Base-by-base conservation (phyloP, 352 stramenopile genomes). In the Phytophthora cajani region DNA sequence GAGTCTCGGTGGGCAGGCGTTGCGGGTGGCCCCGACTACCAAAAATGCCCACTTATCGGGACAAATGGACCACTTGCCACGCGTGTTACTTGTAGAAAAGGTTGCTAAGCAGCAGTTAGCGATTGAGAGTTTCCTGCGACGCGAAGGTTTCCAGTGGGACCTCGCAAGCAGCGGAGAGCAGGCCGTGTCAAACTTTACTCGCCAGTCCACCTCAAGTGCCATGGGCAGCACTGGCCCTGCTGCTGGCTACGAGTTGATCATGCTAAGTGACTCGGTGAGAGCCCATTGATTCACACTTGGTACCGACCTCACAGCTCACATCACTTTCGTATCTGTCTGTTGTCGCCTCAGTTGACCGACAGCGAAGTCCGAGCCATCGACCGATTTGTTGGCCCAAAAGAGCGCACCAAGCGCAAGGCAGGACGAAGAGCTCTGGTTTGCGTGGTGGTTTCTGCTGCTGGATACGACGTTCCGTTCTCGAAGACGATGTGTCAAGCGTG, bases 61-160 rank as follows among this genome's bases (percentile, higher is more conserved):
- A 8, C 66, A 82, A 59, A 80, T 89, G 53, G 80, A 91, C 12
- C 67, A 80, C 21, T 71, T 91, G n/a, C 85, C 85, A 16, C 80
- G 82, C 9, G 83, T 89, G 11, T 51, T 93, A n/a, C 56, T 93
- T 10, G 72, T 92, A 8, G 82, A 90, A 55, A 81, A 79, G 46
- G 53, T 64, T 38, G 75, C 75, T 2, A 90, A 90, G 32, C 81
- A 87, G 57, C 85, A 92, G 40, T 32, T 94, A 32, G 67, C 72
- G 7, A 77, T 76, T 27, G 86, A 94, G 62, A 91, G 84, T 52
- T 53, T 85, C 6, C 68, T 94, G 8, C 76, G 74, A 25, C 89
- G 88, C 40, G 83, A 92, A 54, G 68, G 71, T 8, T 92, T 92
- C 58, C 74, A 82, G 25, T 94, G 86, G 86, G 86, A 92, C 55